Evolutionary conservation across 768 basidiomycete species (phyloP), one percentile per base, ranked within the genome.

Genomic region (Boletus sp.): DNA sequence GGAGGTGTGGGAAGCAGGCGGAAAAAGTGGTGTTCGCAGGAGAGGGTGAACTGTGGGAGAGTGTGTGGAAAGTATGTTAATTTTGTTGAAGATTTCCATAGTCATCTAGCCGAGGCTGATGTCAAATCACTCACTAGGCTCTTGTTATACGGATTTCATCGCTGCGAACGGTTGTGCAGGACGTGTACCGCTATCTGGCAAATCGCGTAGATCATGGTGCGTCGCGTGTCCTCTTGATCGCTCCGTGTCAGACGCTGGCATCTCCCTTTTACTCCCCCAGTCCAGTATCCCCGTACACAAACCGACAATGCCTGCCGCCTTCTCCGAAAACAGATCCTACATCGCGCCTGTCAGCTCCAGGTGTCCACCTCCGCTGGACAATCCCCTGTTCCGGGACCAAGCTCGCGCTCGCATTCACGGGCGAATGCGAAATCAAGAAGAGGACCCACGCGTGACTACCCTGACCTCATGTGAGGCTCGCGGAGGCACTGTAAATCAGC

Each of bases 401-500:
- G 40, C 75, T 80, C 46, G 69, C 74, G 45, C 75, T 87, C 9
- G 89, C 89, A 60, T 98, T 96, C 67, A 83, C 84, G 15, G 86
- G 82, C 45, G 92, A 96, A 44, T 99, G 97, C 63, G 78, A 76
- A 36, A 77, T 93, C 49, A 90, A 87, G 44, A 90, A 95, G 68
- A 83, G 97, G 11, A 98, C 24, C 24, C 24, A 24, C 24, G 24
- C 24, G 24, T 24, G 24, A 24, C 24, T 24, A 24, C 24, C 24
- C 24, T 24, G 24, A 24, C 24, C 24, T 24, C 3, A 97, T 63
- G 90, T 87, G 0, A 77, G 84, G 36, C 73, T 99, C 9, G 97
- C 97, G 1, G 93, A 94, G 40, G 97, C 97, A 1, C 73, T 99
- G 5, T 94, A 94, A 0, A 96, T 98, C 65, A 86, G 75, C 37